These are phyloP conservation scores for Blepharisma japonicum DNA, from an alignment of 73 alveolate species.

Conservation along the genomic window DNA sequence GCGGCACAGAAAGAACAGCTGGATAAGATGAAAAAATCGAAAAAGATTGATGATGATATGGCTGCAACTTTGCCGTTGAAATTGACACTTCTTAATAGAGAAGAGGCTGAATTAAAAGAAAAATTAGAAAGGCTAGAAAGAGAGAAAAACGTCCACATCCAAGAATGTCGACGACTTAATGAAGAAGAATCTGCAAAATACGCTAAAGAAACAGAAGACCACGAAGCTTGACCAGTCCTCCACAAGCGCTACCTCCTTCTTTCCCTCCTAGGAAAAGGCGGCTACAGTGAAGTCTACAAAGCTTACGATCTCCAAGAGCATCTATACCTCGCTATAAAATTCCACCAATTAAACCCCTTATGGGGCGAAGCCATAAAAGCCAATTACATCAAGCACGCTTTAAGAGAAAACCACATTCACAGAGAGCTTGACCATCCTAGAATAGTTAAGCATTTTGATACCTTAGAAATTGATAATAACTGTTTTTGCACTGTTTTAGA, in stretches of 20 bases:
- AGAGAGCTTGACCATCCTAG: constrained; percentile 79
- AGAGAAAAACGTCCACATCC: constrained; percentile 18
- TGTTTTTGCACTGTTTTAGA: constrained; percentile 95
- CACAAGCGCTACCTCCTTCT: constrained; percentile 18
- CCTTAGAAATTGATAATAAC: constrained; percentile 93
- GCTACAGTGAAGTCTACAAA: constrained; percentile 96
- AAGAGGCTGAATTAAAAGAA: constrained; percentile 22
- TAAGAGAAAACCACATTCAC: constrained; percentile 95
- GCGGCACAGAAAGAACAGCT: constrained; percentile 16
- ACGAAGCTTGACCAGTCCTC: constrained; percentile 22
- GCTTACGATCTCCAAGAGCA: constrained; percentile 92
- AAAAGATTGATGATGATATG: neutral
- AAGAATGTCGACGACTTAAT: neutral
- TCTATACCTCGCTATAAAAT: constrained; percentile 88
- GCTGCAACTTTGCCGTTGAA: constrained; percentile 12
- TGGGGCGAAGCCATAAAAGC: constrained; percentile 93
- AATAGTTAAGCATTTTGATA: constrained; percentile 92
- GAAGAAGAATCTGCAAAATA: constrained; percentile 27
- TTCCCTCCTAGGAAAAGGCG: constrained; percentile 64
- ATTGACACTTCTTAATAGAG: neutral
- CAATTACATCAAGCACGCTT: constrained; percentile 95
- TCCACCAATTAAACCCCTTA: constrained; percentile 88
- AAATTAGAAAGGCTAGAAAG: constrained; percentile 3
- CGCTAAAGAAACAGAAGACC: constrained; percentile 4
- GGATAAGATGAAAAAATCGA: neutral